These are phyloP conservation scores for Collybia sordida DNA, from an alignment of 768 basidiomycete species.

Conservation along the genomic window DNA sequence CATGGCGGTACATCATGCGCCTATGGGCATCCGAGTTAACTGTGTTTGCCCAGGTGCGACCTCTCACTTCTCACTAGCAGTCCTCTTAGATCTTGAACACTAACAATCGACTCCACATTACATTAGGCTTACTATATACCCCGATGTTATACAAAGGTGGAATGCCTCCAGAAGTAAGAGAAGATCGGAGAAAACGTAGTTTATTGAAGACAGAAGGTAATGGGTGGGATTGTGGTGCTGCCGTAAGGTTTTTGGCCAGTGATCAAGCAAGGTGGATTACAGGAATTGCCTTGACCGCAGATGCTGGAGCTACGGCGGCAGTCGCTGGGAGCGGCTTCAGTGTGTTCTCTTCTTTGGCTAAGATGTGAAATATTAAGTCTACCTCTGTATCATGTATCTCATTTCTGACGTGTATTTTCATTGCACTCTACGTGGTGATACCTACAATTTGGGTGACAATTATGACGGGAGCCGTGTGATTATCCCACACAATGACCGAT, in stretches of 20 bases:
- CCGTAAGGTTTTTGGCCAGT: constrained; percentile 38
- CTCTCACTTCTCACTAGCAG: neutral
- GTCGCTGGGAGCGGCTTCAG: constrained; percentile 3
- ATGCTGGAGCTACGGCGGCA: constrained; percentile 39
- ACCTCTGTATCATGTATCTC: no score
- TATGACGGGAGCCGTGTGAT: no score
- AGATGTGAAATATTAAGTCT: neutral
- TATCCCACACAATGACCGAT: no score
- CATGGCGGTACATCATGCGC: constrained; percentile 42
- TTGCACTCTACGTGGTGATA: no score
- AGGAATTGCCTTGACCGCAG: constrained; percentile 37
- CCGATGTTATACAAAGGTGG: constrained; percentile 39
- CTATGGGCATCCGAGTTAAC: constrained; percentile 38
- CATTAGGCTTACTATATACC: constrained; percentile 38
- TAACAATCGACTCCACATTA: constrained; percentile 2
- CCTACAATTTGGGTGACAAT: no score
- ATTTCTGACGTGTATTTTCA: no score
- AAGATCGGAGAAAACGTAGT: constrained; percentile 33
- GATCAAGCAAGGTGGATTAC: constrained; percentile 46
- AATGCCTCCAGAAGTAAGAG: constrained; percentile 34
- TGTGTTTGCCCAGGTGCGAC: constrained; percentile 39
- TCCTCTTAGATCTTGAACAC: neutral
- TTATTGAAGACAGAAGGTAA: constrained; percentile 42
- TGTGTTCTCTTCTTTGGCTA: neutral
- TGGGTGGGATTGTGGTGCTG: constrained; percentile 41